Base-by-base conservation (phyloP, 371 early-diverging fungal species). In the Actinomortierella wolfii region DNA sequence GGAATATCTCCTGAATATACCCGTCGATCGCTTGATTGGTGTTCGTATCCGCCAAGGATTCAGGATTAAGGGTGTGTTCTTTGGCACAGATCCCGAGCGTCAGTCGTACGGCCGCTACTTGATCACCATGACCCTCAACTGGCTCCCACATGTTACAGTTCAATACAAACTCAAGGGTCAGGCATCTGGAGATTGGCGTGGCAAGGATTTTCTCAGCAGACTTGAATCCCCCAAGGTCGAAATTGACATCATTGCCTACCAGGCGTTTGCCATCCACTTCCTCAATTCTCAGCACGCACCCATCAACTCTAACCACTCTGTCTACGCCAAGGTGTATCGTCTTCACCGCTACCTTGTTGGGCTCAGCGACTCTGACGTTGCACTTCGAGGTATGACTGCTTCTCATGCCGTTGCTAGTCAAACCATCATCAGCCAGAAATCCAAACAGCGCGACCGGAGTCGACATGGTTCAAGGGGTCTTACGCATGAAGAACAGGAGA, bases 11-110 rank as follows among this genome's bases (percentile, higher is more conserved):
- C 79, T 83, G 3, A 68, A 81, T 18, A 76, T 86, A 23, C 83
- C 83, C 51, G 78, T 95, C 21, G 82, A 85, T 54, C 82, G 85
- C 59, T 64, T 95, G 21, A 81, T 96, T 24, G 78, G 81, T 15
- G 84, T 91, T 1, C 83, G 97, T 15, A 78, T 94, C 44, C 77
- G 88, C 20, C 94, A 97, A 76, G 97, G 97, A 1, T 97, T 95
- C 68, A 69, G 78, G 23, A 73, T 92, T 21, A 79, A 85, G 28
- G 83, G 81, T 13, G 76, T 93, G 43, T 78, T 78, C 11, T 56
- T 81, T 39, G 78, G 28, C 6, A 59, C 63, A 5, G 67, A 74
- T 29, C 45, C 51, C n/a, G 66, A 64, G 7, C 65, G 64, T 3
- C 61, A 41, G 4, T 57, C 65, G 6, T 50, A 48, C 11, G 71